phyloP scores from a whole-genome alignment of 2,329 filamentous ascomycete species.

The Diplodia corticola region DNA sequence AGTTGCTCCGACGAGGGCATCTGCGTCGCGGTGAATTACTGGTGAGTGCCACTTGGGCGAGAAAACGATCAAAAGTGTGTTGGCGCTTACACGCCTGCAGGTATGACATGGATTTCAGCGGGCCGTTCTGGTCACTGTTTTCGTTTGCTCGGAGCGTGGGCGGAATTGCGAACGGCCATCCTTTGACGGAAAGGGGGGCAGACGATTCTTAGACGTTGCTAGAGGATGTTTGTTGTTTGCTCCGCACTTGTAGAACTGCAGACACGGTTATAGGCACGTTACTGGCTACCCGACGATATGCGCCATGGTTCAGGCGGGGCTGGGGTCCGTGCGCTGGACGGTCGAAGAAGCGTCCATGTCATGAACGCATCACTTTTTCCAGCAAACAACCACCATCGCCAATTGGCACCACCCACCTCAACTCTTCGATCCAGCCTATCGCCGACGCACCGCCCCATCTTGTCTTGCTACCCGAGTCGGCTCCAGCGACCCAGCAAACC shows the following conservation, averaged over 20 bases:
- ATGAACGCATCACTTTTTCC: slow-evolving; percentile 14
- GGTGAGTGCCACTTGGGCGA: slow-evolving; percentile 34
- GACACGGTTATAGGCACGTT: too few species aligned
- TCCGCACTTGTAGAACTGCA: too few species aligned
- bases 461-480: neutral
- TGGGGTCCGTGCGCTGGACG: neutral
- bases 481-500: neutral
- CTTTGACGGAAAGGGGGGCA: neutral
- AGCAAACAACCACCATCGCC: neutral
- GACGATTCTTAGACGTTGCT: neutral
- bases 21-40: slow-evolving; percentile 80
- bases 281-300: neutral
- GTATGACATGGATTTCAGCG: slow-evolving; percentile 79
- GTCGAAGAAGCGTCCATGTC: neutral
- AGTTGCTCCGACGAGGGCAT: slow-evolving; percentile 67
- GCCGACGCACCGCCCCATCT: neutral
- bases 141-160: slow-evolving; percentile 50
- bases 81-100: neutral
- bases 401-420: neutral
- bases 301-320: neutral
- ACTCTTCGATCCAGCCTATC: neutral
- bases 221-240: too few species aligned
- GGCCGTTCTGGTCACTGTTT: slow-evolving; percentile 64
- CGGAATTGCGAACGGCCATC: neutral
- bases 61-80: too few species aligned